phyloP scores from a whole-genome alignment of 1,284 basidiomycete genomes.

The Malassezia restricta region DNA sequence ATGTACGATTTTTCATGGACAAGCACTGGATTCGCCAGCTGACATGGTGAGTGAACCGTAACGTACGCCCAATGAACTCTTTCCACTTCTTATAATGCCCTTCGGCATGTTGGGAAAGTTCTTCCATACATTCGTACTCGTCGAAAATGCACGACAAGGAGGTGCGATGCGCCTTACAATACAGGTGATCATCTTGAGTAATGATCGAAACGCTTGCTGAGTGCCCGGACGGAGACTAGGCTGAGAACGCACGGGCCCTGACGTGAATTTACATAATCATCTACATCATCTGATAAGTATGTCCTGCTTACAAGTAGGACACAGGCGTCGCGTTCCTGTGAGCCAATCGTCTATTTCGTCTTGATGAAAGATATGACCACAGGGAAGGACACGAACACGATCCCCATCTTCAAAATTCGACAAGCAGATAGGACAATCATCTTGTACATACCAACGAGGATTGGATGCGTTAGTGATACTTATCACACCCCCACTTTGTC shows the following conservation, averaged over 20 bases:
- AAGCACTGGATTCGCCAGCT: conserved; percentile 31
- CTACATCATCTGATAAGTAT: conserved; percentile 1
- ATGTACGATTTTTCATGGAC: conserved; percentile 32
- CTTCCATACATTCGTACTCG: not conserved
- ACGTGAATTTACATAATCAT: too few relatives aligned
- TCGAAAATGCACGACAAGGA: not conserved
- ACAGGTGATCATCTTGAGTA: not conserved
- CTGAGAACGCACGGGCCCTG: not conserved
- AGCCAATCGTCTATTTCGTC: conserved; percentile 41
- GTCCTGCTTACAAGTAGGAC: conserved; percentile 45
- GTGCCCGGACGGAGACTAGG: not conserved
- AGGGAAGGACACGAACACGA: conserved; percentile 37
- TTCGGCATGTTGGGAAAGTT: conserved; percentile 27
- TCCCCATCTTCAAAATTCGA: conserved; percentile 41
- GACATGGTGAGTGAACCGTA: not conserved
- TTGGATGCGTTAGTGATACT: not conserved
- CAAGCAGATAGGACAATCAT: conserved; percentile 44
- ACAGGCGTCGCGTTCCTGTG: conserved; percentile 34
- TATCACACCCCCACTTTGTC: too few relatives aligned
- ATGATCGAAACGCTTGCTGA: not conserved
- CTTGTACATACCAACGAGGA: conserved; percentile 13
- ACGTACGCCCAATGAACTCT: conserved; percentile 12
- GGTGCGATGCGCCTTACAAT: not conserved
- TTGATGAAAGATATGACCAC: conserved; percentile 42
- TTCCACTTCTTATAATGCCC: conserved; percentile 37